Evolutionary conservation across 371 early-diverging fungal genomes (phyloP), one percentile per base, ranked within the genome.

Genomic region (Neoconidiobolus thromboides): DNA sequence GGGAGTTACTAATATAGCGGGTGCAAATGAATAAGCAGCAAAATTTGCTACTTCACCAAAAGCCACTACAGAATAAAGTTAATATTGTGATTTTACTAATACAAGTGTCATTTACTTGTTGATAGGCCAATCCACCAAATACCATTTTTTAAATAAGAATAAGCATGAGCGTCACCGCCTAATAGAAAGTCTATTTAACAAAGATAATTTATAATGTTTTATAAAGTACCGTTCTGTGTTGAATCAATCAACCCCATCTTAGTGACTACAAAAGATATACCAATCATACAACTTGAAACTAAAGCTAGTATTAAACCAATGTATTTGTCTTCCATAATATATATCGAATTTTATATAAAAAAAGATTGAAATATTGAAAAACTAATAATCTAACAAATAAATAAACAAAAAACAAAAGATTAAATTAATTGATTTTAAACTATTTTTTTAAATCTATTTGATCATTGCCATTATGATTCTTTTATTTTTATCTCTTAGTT

Each of bases 81-180:
- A 43, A 3, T 12, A 26, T 26, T 26, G 26, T 26, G 26, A 26
- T 26, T 26, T 26, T 26, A 26, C 26, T 26, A 26, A 26, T 26
- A 26, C 26, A 26, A 26, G 48, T 52, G 44, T 14, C 58, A 69
- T 69, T 52, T 74, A 85, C 84, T 91, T 62, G 86, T 85, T n/a
- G 77, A 65, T 81, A 90, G 89, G 52, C 94, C 94, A 46, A 76
- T 71, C 87, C 93, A 93, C 94, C 94, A 93, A 43, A 85, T 79
- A 63, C 78, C 73, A 69, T 85, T 87, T 61, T 78, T 78, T 52
- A 91, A 71, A 66, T 88, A 92, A 52, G 76, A 76, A 59, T 87
- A 76, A 46, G 75, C 76, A 52, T 89, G 87, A 3, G 77, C 77
- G 7, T 87, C 87, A 41, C 77, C 74, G 15, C 79, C 68, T 60